A percentile compares a stretch with the other conserved stretches of the same genome.
phyloP scores from a whole-genome alignment of 2,329 filamentous ascomycete species.

The Proliferodiscus dingleyae region DNA sequence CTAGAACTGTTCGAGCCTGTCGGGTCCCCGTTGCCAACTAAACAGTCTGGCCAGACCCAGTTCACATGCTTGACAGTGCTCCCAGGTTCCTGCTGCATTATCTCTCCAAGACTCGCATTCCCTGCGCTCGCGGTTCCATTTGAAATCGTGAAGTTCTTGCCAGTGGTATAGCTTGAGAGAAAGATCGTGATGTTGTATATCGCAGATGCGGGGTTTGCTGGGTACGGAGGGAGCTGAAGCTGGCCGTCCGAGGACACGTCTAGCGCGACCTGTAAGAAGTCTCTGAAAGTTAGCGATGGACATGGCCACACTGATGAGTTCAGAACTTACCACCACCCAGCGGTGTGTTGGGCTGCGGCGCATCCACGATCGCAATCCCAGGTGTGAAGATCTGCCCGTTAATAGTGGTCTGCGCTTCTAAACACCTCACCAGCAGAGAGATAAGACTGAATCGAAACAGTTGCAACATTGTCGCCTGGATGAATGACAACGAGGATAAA shows the following conservation, averaged over 20 bases:
- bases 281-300: conserved; percentile 22
- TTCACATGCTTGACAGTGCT: conserved; percentile 71
- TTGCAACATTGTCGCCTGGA: conserved; percentile 11
- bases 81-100: conserved; percentile 58
- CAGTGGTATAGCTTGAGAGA: conserved; percentile 57
- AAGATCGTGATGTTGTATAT: conserved; percentile 64
- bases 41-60: conserved; percentile 66
- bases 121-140: conserved; percentile 52
- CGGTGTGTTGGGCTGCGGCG: conserved; percentile 60
- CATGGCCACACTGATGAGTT: not conserved
- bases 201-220: conserved; percentile 47
- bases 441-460: conserved; percentile 14
- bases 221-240: conserved; percentile 53
- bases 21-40: conserved; percentile 50
- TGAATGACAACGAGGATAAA: conserved; percentile 6
- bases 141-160: conserved; percentile 63
- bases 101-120: conserved; percentile 53
- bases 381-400: conserved; percentile 67
- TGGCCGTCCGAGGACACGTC: conserved; percentile 63
- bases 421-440: conserved; percentile 13
- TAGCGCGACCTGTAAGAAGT: conserved; percentile 57
- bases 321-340: conserved; percentile 52
- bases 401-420: conserved; percentile 48
- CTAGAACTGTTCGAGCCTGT: conserved; percentile 40
- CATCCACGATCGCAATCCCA: conserved; percentile 61